These are phyloP conservation scores for Primulina tabacum DNA, from an alignment of 257 asterid genomes.

Conservation along the genomic window DNA sequence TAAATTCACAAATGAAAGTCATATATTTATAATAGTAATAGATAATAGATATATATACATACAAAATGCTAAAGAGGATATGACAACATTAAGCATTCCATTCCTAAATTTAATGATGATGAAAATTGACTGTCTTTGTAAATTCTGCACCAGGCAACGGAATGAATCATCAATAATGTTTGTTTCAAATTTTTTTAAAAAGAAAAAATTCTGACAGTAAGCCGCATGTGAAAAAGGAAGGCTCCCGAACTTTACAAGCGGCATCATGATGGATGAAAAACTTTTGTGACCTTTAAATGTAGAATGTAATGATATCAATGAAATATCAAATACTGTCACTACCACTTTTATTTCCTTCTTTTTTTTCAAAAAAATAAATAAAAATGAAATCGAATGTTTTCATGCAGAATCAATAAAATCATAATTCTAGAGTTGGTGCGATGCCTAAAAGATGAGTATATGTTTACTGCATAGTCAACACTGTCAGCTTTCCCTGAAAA, in stretches of 20 bases:
- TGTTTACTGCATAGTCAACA: constrained; percentile 32
- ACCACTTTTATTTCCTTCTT: neutral
- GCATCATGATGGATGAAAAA: neutral
- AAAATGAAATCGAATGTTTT: too few relatives aligned
- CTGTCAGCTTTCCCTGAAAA: constrained; percentile 63
- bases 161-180: too few relatives aligned
- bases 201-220: too few relatives aligned
- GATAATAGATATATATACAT: too few relatives aligned
- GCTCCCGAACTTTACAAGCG: neutral
- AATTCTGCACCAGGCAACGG: too few relatives aligned
- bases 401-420: constrained; percentile 26
- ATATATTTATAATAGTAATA: too few relatives aligned
- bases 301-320: neutral
- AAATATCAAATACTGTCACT: neutral
- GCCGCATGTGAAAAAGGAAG: neutral
- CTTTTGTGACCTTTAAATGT: neutral
- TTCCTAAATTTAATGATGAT: too few relatives aligned
- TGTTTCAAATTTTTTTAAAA: too few relatives aligned
- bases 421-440: constrained; percentile 18
- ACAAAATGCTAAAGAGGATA: too few relatives aligned
- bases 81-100: too few relatives aligned
- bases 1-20: too few relatives aligned
- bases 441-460: constrained; percentile 1
- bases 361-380: neutral
- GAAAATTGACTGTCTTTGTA: too few relatives aligned